phyloP scores from a whole-genome alignment of 768 basidiomycete genomes.

The Phlegmacium glaucopus region DNA sequence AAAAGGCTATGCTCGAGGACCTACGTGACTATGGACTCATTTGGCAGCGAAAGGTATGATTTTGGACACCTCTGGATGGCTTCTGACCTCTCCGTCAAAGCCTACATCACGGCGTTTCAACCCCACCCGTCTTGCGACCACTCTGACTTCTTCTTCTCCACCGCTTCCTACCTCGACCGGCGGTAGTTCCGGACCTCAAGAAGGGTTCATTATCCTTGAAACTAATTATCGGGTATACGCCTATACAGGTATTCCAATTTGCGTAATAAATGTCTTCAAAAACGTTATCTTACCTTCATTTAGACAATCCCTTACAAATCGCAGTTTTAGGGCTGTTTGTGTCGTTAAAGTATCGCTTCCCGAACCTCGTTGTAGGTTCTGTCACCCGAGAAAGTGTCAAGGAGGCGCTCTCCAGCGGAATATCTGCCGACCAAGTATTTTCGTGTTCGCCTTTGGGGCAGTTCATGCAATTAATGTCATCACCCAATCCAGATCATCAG shows the following conservation, averaged over 20 bases:
- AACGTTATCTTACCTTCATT: constrained; percentile 14
- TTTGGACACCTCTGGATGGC: constrained; percentile 16
- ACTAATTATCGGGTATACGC: constrained; percentile 99
- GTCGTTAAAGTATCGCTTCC: constrained; percentile 89
- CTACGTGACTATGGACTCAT: constrained; percentile 93
- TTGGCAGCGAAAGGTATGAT: constrained; percentile 73
- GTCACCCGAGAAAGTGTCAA: constrained; percentile 95
- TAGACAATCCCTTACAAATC: constrained; percentile 94
- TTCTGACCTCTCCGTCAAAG: constrained; percentile 36
- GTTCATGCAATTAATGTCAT: constrained; percentile 14
- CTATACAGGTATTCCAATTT: constrained; percentile 71
- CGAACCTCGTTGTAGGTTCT: constrained; percentile 94
- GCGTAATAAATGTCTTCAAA: constrained; percentile 18
- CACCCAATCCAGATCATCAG: constrained; percentile 74
- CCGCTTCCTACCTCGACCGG: constrained; percentile 65
- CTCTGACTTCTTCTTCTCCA: constrained; percentile 87
- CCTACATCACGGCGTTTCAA: constrained; percentile 78
- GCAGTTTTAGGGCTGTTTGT: constrained; percentile 95
- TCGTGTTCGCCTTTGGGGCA: constrained; percentile 14
- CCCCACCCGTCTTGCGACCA: constrained; percentile 93
- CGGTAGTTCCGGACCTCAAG: constrained; percentile 53
- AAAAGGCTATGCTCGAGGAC: constrained; percentile 86
- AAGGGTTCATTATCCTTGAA: constrained; percentile 95
- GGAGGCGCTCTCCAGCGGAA: constrained; percentile 90
- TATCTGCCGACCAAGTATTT: constrained; percentile 90